Evolutionary conservation across 495 filamentous ascomycete species (phyloP).

Genomic region (Aspergillus panamensis): DNA sequence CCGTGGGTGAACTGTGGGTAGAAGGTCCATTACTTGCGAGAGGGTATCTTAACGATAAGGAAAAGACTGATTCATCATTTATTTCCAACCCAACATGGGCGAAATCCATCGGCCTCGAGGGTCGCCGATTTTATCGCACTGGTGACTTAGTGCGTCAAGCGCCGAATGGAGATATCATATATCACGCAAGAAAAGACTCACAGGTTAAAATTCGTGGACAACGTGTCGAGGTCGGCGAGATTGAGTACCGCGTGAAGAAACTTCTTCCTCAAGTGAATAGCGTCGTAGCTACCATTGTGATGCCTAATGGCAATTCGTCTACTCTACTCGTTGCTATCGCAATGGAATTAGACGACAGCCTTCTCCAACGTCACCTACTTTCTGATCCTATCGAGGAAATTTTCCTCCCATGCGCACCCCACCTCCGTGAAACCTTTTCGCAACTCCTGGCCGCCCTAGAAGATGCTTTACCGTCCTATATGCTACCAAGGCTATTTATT

Average conservation of each 20-base stretch:
- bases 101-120: background rate
- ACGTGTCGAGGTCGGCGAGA: conserved; percentile 12
- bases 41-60: conserved; percentile 9
- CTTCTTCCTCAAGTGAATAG: background rate
- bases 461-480: conserved; percentile 1
- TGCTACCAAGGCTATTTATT: background rate
- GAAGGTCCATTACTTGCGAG: conserved; percentile 6
- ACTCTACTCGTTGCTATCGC: background rate
- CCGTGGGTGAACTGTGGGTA: conserved; percentile 9
- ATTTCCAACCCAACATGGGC: background rate
- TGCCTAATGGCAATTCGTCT: background rate
- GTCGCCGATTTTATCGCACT: conserved; percentile 3
- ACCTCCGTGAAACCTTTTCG: background rate
- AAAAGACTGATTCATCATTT: background rate
- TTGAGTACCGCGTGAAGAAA: conserved; percentile 6
- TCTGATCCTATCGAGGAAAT: background rate
- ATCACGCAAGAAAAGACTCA: conserved; percentile 8
- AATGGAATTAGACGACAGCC: background rate
- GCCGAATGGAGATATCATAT: background rate
- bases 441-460: background rate
- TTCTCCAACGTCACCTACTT: background rate
- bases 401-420: conserved; percentile 1
- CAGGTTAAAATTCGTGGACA: conserved; percentile 17
- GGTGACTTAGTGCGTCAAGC: conserved; percentile 6
- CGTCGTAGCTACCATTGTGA: background rate